Evolutionary conservation across 2,329 filamentous ascomycete species (phyloP).

Genomic region (Nemania sp.): DNA sequence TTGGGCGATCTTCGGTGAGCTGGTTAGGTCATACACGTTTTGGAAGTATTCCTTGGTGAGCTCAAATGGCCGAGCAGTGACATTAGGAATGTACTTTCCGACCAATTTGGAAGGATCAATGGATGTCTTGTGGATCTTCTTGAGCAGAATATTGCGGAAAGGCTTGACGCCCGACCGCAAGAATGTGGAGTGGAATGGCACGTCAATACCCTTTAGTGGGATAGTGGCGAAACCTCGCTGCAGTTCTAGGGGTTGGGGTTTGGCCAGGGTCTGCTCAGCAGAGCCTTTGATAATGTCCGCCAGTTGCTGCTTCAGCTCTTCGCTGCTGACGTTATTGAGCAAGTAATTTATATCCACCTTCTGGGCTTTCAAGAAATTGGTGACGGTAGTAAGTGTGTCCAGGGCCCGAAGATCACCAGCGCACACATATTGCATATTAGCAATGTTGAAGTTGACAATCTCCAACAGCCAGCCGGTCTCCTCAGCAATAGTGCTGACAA

Average conservation of each 20-base stretch:
- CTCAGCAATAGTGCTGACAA: slow-evolving; percentile 93
- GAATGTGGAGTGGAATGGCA: slow-evolving; percentile 99
- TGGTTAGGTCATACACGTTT: slow-evolving; percentile 94
- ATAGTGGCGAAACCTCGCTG: slow-evolving; percentile 97
- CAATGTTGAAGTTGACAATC: slow-evolving; percentile 95
- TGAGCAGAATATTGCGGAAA: slow-evolving; percentile 95
- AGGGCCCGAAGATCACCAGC: slow-evolving; percentile 71
- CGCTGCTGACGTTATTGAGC: slow-evolving; percentile 81
- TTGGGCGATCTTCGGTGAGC: slow-evolving; percentile 74
- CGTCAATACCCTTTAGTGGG: slow-evolving; percentile 94
- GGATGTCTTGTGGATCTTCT: slow-evolving; percentile 99
- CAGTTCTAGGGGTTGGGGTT: slow-evolving; percentile 85
- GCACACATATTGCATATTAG: slow-evolving; percentile 75
- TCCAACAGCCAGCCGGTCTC: slow-evolving; percentile 94
- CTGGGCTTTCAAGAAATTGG: slow-evolving; percentile 94
- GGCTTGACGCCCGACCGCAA: slow-evolving; percentile 97
- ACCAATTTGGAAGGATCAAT: slow-evolving; percentile 97
- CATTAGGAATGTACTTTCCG: slow-evolving; percentile 99
- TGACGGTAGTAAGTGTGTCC: slow-evolving; percentile 76
- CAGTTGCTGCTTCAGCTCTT: slow-evolving; percentile 88
- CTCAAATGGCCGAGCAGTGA: slow-evolving; percentile 93
- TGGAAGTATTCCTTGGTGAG: slow-evolving; percentile 99
- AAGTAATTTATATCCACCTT: slow-evolving; percentile 96
- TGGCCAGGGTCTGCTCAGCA: slow-evolving; percentile 82
- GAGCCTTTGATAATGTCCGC: slow-evolving; percentile 89